Percentiles rank a stretch among this genome's conserved stretches.
Conservation (phyloP, 1,139 yeast species). For the Maudiozyma humilis region DNA sequence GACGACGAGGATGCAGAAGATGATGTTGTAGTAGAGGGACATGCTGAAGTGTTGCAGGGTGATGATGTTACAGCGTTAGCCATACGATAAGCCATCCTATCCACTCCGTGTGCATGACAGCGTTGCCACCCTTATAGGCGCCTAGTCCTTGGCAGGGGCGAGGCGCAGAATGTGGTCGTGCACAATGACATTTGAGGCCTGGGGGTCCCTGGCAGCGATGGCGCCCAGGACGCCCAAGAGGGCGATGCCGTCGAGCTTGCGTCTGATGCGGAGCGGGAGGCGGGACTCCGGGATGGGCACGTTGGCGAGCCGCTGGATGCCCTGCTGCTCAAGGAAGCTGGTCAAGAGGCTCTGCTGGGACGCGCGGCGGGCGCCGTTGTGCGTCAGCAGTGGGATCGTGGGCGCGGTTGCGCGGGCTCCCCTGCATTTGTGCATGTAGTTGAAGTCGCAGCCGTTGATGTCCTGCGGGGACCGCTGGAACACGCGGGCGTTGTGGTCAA, state of each 20-base stretch:
- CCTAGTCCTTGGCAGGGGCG: not conserved
- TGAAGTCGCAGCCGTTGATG: slow-evolving; percentile 14
- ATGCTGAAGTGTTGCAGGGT: slow-evolving; percentile 10
- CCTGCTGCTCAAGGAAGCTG: not conserved
- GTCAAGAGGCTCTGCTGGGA: slow-evolving; percentile 1
- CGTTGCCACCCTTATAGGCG: not conserved
- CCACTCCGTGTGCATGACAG: not conserved
- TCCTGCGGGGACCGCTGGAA: slow-evolving; percentile 11
- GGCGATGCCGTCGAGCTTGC: slow-evolving; percentile 1
- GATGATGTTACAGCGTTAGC: not conserved
- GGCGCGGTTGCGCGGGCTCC: not conserved
- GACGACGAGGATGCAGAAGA: slow-evolving; percentile 61
- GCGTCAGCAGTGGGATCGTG: not conserved
- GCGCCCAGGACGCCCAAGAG: slow-evolving; percentile 4
- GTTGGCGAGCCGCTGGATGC: slow-evolving; percentile 4
- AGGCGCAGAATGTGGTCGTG: slow-evolving; percentile 1
- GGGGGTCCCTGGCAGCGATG: not conserved
- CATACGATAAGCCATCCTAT: not conserved
- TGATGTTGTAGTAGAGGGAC: slow-evolving; percentile 33
- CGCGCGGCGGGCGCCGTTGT: not conserved
- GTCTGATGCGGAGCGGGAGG: slow-evolving; percentile 5
- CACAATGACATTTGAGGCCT: not conserved
- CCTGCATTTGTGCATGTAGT: slow-evolving; percentile 1
- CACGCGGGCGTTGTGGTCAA: slow-evolving; percentile 3
- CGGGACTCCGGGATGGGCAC: slow-evolving; percentile 2